Conservation (phyloP, 768 basidiomycete genomes). For the Sporobolomyces roseus region DNA sequence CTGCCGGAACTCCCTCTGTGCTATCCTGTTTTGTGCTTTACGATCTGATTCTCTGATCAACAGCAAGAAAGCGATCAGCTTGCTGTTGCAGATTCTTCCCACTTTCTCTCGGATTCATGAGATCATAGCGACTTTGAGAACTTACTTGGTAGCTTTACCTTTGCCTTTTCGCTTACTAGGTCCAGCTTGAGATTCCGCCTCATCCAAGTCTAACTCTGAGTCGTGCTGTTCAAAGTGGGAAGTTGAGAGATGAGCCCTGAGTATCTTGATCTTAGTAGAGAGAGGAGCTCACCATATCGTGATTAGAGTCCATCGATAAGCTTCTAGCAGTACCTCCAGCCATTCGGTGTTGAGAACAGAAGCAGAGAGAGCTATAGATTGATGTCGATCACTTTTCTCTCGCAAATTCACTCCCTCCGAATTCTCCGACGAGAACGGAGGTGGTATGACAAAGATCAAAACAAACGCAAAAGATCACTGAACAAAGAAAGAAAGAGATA, state of each 20-base stretch:
- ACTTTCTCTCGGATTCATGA: background rate
- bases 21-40: constrained; percentile 49
- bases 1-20: constrained; percentile 49
- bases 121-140: background rate
- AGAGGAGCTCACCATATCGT: constrained; percentile 7
- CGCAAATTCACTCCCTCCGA: no score
- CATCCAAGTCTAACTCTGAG: constrained; percentile 1
- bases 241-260: background rate
- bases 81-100: background rate
- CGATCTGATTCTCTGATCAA: constrained; percentile 19
- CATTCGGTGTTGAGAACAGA: no score
- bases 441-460: no score
- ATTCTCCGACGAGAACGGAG: no score
- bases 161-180: constrained; percentile 6
- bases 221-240: background rate
- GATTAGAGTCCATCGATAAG: background rate
- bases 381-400: no score
- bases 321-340: background rate
- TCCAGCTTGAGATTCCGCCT: background rate
- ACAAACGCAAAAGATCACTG: no score
- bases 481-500: background rate
- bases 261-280: no score
- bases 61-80: background rate
- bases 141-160: constrained; percentile 15
- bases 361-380: no score